Evolutionary conservation across 2,329 filamentous ascomycete species (phyloP).

Genomic region (Decorospora gaudefroyi): DNA sequence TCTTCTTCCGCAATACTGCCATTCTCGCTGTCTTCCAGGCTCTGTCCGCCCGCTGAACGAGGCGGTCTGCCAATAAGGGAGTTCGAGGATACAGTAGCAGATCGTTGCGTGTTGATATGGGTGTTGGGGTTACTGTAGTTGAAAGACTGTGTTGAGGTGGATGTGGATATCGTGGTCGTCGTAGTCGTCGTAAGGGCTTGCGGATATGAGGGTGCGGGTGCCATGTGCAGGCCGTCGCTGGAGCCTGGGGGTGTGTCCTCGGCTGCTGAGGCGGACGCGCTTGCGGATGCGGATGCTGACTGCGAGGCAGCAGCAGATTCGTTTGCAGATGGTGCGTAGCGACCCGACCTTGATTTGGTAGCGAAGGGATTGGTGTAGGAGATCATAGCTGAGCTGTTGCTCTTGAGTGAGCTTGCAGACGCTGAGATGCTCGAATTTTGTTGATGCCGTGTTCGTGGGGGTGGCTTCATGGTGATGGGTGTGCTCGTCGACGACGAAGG

Average conservation of each 20-base stretch:
- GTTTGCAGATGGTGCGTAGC: conserved; percentile 32
- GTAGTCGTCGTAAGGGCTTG: conserved; percentile 35
- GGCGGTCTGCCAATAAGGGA: conserved; percentile 30
- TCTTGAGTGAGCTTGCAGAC: conserved; percentile 41
- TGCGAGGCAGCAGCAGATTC: conserved; percentile 35
- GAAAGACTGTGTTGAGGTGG: conserved; percentile 17
- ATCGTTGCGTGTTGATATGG: conserved; percentile 32
- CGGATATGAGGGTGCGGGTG: conserved; percentile 37
- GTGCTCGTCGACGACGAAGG: conserved; percentile 41
- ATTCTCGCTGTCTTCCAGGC: conserved; percentile 42
- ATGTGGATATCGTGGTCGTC: conserved; percentile 20
- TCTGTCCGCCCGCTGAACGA: conserved; percentile 32
- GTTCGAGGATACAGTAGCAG: conserved; percentile 26
- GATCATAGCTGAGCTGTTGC: conserved; percentile 33
- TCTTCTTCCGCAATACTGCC: conserved; percentile 47
- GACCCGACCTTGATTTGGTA: conserved; percentile 22
- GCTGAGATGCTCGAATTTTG: conserved; percentile 42
- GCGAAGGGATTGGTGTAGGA: conserved; percentile 34
- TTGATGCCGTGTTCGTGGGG: conserved; percentile 35
- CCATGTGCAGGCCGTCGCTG: conserved; percentile 45
- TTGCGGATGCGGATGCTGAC: conserved; percentile 38
- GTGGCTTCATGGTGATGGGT: conserved; percentile 43
- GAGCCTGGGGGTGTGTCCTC: conserved; percentile 46
- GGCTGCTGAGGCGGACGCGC: conserved; percentile 39
- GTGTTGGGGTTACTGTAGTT: conserved; percentile 32